Evolutionary conservation across 2,329 filamentous ascomycete genomes (phyloP), one percentile per base, ranked within the genome.

Genomic region (Rasamsonia emersonii): DNA sequence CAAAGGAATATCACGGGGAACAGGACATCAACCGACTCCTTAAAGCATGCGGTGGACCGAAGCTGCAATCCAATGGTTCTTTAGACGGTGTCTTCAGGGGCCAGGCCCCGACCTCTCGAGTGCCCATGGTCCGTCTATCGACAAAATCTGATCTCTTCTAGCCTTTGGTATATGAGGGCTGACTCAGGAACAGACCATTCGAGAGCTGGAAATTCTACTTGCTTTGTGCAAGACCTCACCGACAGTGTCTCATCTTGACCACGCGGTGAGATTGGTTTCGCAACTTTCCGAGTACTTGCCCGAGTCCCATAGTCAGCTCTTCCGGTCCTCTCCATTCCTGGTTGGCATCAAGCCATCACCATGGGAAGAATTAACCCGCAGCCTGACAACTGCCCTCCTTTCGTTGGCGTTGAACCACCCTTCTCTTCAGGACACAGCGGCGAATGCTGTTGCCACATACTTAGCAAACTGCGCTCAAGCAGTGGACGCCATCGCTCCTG

Each of bases 201-300:
- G 84, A 49, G 93, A 98, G 67, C 80, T 94, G 45, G 89, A 98
- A 58, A 83, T 93, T 32, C 71, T 98, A 16, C 65, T 96, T 16
- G 86, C 91, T 25, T 70, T 98, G 16, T 96, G 89, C 67, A 89
- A 88, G 62, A 85, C 89, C 32, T 85, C 88, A 3, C 81, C 86
- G 3, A 72, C 77, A 15, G 70, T 96, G 16, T 71, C 78, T 32
- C 78, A 76, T 27, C 59, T 66, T 24, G 75, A 84, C 39, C 81
- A 82, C 51, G 88, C 86, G 17, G 76, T 83, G 48, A 81, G 77
- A 47, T 74, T 98, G 23, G 74, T 79, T n/a, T 68, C 71, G 19
- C 86, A 93, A 45, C 65, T 98, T 24, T 73, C 79, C 5, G 82
- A 81, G 4, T 96, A 96, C 57, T 73, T 96, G 9, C 76, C 86